Base-by-base conservation (phyloP, 176 grass and related monocot genomes). In the Musa schizocarpa region DNA sequence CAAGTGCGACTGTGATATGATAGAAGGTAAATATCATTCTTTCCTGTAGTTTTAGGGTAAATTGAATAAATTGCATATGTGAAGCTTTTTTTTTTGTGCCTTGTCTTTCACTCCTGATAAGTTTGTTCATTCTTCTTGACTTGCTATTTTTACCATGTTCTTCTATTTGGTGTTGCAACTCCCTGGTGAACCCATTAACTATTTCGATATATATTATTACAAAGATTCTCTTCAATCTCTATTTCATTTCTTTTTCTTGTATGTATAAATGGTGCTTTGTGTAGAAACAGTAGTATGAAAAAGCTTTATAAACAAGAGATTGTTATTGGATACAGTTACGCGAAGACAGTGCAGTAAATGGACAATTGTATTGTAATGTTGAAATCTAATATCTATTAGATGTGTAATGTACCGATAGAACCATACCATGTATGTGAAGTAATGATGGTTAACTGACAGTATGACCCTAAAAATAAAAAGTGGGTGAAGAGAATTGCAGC, bases 1-100 rank as follows among this genome's bases (percentile, higher is more conserved):
- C 1, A 72, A 72, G 81, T 51, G 14, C 19, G 76, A 81, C 73
- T 87, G 77, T 72, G 92, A 71, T 81, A 82, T 71, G 29, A 50
- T 94, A 70, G 95, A 99, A 94, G 91, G 95, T 89, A 78, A 77
- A 80, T 83, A 64, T 54, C 54, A 66, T 54, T 7, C 9, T 48
- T 25, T 17, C 7, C 8, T 11, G 2, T 9, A 50, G 13, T 49
- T 24, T 57, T 17, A 2, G 57, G 8, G 3, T 61, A 61, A 17
- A 5, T 13, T 17, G 54, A 57, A 61, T 17, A 20, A 13, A 73
- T 69, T 14, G 43, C 34, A 43, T 43, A 43, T 43, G 34, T 6
- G 34, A 43, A 43, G 34, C 34, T 6, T 6, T 43, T 17, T 29
- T 16, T 48, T 16, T 17, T 43, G 66, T 14, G 9, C 27, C 34